phyloP scores from a whole-genome alignment of 2,329 filamentous ascomycete species.

The Epichloe sp. region DNA sequence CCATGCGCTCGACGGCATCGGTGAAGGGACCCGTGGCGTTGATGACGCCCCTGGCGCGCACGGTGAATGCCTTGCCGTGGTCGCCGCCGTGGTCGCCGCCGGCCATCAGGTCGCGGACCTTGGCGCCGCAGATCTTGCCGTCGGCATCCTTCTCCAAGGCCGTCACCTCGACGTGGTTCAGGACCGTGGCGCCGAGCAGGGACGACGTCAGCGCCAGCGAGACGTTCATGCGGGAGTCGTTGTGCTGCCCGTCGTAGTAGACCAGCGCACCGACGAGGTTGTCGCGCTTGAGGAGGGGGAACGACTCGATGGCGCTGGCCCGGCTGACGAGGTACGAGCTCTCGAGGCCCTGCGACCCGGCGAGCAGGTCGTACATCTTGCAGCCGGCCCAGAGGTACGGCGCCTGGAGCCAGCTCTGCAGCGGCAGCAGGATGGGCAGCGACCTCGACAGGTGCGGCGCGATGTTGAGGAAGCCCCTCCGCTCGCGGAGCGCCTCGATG shows the following conservation, averaged over 20 bases:
- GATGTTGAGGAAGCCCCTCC: conserved; percentile 71
- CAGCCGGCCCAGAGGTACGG: conserved; percentile 60
- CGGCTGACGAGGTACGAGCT: conserved; percentile 71
- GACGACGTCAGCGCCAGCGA: conserved; percentile 70
- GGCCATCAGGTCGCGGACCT: conserved; percentile 42
- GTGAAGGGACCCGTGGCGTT: conserved; percentile 77
- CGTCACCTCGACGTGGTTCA: conserved; percentile 73
- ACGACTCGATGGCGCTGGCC: conserved; percentile 63
- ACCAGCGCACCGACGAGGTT: conserved; percentile 65
- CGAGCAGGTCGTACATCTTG: conserved; percentile 71
- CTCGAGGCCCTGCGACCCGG: conserved; percentile 71
- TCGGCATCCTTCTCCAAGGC: conserved; percentile 55
- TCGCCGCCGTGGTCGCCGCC: conserved; percentile 41
- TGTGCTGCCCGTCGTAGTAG: conserved; percentile 80
- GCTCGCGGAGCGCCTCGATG: conserved; percentile 68
- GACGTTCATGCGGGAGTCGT: conserved; percentile 80
- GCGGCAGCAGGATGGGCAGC: conserved; percentile 71
- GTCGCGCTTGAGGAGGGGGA: conserved; percentile 65
- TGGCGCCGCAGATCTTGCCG: conserved; percentile 58
- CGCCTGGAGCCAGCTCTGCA: conserved; percentile 74
- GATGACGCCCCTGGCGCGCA: conserved; percentile 68
- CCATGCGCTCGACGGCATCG: conserved; percentile 69
- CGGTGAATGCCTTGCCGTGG: conserved; percentile 35
- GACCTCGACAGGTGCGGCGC: conserved; percentile 71
- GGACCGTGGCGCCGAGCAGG: conserved; percentile 65